Evolutionary conservation across 805 yeast genomes (phyloP).

Genomic region (Saccharomycopsis sp.): DNA sequence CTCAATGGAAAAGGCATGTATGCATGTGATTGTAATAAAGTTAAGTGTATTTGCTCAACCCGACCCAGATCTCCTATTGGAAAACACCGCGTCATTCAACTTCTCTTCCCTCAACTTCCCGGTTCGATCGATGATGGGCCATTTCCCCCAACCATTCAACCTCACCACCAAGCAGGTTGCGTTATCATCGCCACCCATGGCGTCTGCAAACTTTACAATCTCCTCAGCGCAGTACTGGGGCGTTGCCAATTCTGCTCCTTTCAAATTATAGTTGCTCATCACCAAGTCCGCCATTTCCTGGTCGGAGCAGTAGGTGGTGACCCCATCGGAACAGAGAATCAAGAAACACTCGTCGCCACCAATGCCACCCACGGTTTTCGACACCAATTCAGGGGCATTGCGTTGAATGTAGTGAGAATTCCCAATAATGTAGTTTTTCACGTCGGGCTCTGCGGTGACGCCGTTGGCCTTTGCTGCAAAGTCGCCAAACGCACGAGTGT

Average conservation of each 20-base stretch:
- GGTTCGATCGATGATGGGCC: conserved; percentile 81
- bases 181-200: conserved; percentile 88
- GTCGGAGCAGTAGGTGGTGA: conserved; percentile 69
- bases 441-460: conserved; percentile 86
- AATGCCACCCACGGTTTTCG: conserved; percentile 28
- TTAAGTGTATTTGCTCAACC: conserved; percentile 1
- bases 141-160: conserved; percentile 86
- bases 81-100: conserved; percentile 33
- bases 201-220: conserved; percentile 73
- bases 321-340: conserved; percentile 81
- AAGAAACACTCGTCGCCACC: conserved; percentile 87
- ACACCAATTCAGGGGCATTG: conserved; percentile 18
- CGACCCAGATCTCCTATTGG: conserved; percentile 13
- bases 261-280: conserved; percentile 49
- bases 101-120: conserved; percentile 73
- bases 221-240: conserved; percentile 85
- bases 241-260: conserved; percentile 62
- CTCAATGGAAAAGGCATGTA: no score
- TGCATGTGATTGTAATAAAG: no score
- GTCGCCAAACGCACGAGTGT: conserved; percentile 94
- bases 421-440: conserved; percentile 61
- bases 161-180: conserved; percentile 85
- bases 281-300: conserved; percentile 88
- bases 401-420: conserved; percentile 35
- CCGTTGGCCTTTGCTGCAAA: conserved; percentile 72